phyloP scores from a whole-genome alignment of 2,329 filamentous ascomycete species.

The Alternaria ethzedia region DNA sequence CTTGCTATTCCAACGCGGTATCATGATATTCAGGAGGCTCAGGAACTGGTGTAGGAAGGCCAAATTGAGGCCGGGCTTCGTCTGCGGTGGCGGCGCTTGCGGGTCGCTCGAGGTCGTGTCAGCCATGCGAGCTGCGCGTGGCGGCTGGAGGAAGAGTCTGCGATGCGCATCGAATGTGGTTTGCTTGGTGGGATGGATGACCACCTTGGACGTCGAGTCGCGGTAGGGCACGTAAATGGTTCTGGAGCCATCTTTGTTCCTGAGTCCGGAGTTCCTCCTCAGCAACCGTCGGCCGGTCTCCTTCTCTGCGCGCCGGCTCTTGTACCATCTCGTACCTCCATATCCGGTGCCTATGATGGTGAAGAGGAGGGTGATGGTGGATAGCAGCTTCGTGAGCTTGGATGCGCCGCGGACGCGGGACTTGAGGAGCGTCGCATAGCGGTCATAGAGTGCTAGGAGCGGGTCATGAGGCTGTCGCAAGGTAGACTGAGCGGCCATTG shows the following conservation, averaged over 20 bases:
- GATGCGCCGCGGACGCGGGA: slow-evolving; percentile 68
- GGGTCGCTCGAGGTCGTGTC: slow-evolving; percentile 61
- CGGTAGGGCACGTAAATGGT: slow-evolving; percentile 96
- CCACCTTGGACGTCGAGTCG: slow-evolving; percentile 85
- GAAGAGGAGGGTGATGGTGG: slow-evolving; percentile 75
- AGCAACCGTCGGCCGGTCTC: slow-evolving; percentile 83
- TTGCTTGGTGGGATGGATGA: slow-evolving; percentile 86
- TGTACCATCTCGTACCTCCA: slow-evolving; percentile 81
- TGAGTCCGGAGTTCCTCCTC: slow-evolving; percentile 88
- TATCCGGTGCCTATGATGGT: slow-evolving; percentile 81
- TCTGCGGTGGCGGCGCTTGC: slow-evolving; percentile 82
- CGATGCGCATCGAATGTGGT: slow-evolving; percentile 97
- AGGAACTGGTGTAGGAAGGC: slow-evolving; percentile 97
- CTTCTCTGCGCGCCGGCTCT: slow-evolving; percentile 73
- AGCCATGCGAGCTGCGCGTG: slow-evolving; percentile 77
- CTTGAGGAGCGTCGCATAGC: slow-evolving; percentile 58
- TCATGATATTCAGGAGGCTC: slow-evolving; percentile 96
- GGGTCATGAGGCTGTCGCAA: slow-evolving; percentile 60
- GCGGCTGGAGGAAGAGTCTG: slow-evolving; percentile 89
- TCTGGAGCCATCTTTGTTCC: slow-evolving; percentile 91
- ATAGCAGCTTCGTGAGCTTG: slow-evolving; percentile 73
- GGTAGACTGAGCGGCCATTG: slow-evolving; percentile 89
- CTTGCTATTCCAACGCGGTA: slow-evolving; percentile 93
- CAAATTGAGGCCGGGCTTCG: slow-evolving; percentile 91
- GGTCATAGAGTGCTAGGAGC: slow-evolving; percentile 54